These are phyloP conservation scores for Lepidium didymum DNA, from an alignment of 345 rosid species.

Conservation along the genomic window DNA sequence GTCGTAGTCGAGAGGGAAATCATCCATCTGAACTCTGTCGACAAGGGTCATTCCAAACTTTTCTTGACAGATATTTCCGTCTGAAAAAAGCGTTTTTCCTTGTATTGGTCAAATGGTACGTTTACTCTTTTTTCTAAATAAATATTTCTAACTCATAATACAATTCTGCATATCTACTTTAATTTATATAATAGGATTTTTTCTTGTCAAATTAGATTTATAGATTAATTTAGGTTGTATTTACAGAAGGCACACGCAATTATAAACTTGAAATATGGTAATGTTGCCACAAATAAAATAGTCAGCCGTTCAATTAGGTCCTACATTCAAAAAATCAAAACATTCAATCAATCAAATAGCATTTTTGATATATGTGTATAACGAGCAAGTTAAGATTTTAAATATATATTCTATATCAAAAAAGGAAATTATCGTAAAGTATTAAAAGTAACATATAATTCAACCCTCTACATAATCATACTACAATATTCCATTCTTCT, in stretches of 20 bases:
- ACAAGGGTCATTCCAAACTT: too few species aligned
- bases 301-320: background rate
- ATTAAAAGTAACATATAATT: background rate
- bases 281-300: slow-evolving; percentile 1
- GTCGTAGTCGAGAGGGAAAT: too few species aligned
- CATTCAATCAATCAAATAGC: background rate
- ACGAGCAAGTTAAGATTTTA: slow-evolving; percentile 3
- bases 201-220: background rate
- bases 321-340: background rate
- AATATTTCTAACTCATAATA: too few species aligned
- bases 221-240: background rate
- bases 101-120: too few species aligned
- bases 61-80: too few species aligned
- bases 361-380: background rate
- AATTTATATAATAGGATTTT: background rate
- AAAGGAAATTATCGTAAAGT: slow-evolving; percentile 3
- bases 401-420: background rate
- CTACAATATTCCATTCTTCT: slow-evolving; percentile 1
- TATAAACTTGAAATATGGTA: background rate
- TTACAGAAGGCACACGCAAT: background rate
- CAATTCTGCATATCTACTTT: background rate
- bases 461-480: background rate
- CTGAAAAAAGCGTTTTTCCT: too few species aligned
- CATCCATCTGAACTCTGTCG: too few species aligned
- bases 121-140: too few species aligned